Evolutionary conservation across 768 basidiomycete genomes (phyloP).

Genomic region (Filobasidium floriforme): DNA sequence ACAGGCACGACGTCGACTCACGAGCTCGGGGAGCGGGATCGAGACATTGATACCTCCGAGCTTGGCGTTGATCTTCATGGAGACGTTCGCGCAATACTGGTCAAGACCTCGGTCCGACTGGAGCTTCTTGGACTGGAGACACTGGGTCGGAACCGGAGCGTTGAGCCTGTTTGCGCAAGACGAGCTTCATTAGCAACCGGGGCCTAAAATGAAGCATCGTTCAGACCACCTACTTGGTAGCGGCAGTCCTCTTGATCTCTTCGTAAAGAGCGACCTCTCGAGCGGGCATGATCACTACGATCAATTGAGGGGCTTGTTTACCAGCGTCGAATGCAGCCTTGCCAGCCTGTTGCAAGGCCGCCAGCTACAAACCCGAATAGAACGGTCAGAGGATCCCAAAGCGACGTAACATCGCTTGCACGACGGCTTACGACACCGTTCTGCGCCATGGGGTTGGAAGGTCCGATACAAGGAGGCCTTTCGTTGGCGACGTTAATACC

Average conservation of each 20-base stretch:
- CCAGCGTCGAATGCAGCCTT: slow-evolving; percentile 34
- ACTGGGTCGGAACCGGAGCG: slow-evolving; percentile 42
- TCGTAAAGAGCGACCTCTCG: slow-evolving; percentile 42
- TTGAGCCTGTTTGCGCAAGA: slow-evolving; percentile 16
- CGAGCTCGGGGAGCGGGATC: slow-evolving; percentile 28
- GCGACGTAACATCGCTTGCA: slow-evolving; percentile 10
- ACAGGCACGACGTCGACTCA: not conserved
- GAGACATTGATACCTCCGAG: slow-evolving; percentile 42
- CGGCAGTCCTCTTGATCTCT: slow-evolving; percentile 35
- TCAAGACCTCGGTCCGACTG: slow-evolving; percentile 31
- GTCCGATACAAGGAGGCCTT: slow-evolving; percentile 29
- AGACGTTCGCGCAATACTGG: slow-evolving; percentile 42
- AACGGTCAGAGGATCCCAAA: not conserved
- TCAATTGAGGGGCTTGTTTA: slow-evolving; percentile 38
- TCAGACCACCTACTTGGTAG: slow-evolving; percentile 18
- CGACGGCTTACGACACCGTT: not conserved
- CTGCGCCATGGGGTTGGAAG: slow-evolving; percentile 25
- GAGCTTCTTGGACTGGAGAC: slow-evolving; percentile 41
- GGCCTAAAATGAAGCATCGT: not conserved
- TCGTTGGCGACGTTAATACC: slow-evolving; percentile 31
- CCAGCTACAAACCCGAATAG: not conserved
- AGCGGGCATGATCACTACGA: slow-evolving; percentile 38
- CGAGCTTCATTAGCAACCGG: not conserved
- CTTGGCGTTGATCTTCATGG: slow-evolving; percentile 44
- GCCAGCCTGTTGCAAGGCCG: slow-evolving; percentile 7